Evolutionary conservation across 441 rosid species (phyloP), one percentile per base, ranked within the genome.

Genomic region (Mallotus japonicus): DNA sequence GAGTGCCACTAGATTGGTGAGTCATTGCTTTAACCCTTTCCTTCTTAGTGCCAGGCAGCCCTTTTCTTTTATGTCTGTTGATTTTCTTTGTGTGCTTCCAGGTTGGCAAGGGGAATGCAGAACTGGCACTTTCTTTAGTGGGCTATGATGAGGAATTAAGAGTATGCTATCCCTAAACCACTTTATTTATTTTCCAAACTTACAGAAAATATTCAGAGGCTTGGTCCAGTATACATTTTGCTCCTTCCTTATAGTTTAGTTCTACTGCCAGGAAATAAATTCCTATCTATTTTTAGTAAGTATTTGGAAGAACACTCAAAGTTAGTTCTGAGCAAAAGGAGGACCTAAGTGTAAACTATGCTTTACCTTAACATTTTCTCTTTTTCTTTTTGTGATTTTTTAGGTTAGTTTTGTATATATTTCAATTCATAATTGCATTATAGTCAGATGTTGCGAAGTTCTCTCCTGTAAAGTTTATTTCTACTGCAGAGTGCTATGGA

Each of bases 41-140:
- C 51, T 44, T 55, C 69, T 47, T 61, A 56, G n/a, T 71, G 46
- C 53, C 61, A 53, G 14, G 42, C 19, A 46, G 16, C 69, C 44
- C 6, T 77, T 66, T 56, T 67, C 24, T 16, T 7, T 46, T 34
- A 47, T 19, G 8, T 46, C 13, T 67, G 22, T 49, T 77, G 28
- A 46, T 67, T 75, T 73, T 62, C 28, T 53, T 24, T 15, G 46
- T 69, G 44, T 44, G 34, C 69, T 77, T 80, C 72, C 79, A 96
- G 98, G 98, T 93, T 56, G 98, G 99, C 76, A 87, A 89, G 84
- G 98, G 86, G 77, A 93, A 95, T 76, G 96, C 97, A 70, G 87
- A 90, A 84, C 70, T 90, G 82, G 98, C 99, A 65, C 92, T 95
- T 79, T 90, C 99, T 78, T 87, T 92, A 79, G 93, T 93, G 80